Base-by-base conservation (phyloP, 805 yeast species). In the Starmerella tilneyi region DNA sequence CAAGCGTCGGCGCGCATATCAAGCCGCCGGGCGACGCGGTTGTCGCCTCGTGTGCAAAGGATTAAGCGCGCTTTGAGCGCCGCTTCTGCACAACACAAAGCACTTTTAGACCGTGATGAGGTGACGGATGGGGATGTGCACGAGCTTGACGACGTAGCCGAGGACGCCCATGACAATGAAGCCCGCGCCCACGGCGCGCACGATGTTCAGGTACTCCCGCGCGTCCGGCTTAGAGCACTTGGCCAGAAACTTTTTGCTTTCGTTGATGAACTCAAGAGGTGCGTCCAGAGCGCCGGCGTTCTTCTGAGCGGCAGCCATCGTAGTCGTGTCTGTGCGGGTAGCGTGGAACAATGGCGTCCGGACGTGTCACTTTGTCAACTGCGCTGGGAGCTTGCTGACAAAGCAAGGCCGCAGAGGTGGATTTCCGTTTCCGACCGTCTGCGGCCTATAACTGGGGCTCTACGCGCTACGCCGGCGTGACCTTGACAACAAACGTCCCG, bases 111-210 rank as follows among this genome's bases (percentile, higher is more conserved):
- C 96, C 42, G 68, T 61, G 69, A 88, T 84, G 71, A 85, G 78
- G 70, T 85, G 88, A 73, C 96, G 82, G 71, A 88, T 85, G 63
- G 96, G 96, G 60, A 88, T 88, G 69, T 88, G 96, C 59, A 88
- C 72, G 60, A 89, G 76, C 70, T 89, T 89, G 68, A 92, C 92
- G 60, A 80, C 83, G 69, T 86, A 89, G 47, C 98, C 98, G 60
- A 92, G 94, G 59, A 84, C 81, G 62, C 98, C 98, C 88, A 89
- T 92, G 77, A 89, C 89, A 58, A 89, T 71, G 68, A 89, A 89
- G 56, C 98, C 98, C 53, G 88, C 74, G 59, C 97, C 97, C 43
- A 89, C 97, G 43, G 96, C 96, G 68, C 92, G 82, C 53, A 92
- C 75, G 61, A 89, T 82, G 66, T 81, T 81, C 48, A 79, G 58